Evolutionary conservation across 306 rosid genomes (phyloP).

Genomic region (Quercus agrifolia): DNA sequence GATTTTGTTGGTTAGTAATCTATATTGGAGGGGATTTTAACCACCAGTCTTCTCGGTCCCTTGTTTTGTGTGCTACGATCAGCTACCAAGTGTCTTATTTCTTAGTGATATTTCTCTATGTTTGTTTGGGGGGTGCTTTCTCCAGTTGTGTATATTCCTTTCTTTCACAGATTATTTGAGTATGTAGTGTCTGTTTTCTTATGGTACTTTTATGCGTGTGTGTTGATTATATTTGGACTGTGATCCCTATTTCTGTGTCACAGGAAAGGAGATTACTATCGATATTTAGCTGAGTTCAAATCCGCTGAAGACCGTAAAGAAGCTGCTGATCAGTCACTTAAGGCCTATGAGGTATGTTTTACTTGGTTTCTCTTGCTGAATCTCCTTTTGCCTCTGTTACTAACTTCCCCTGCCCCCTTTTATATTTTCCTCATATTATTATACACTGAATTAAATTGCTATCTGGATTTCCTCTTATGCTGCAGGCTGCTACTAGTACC

Average conservation of each 20-base stretch:
- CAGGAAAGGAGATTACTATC: conserved; percentile 55
- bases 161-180: not conserved
- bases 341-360: conserved; percentile 36
- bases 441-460: not conserved
- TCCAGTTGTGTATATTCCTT: not conserved
- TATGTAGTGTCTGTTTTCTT: not conserved
- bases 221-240: not conserved
- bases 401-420: not conserved
- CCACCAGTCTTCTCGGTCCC: not conserved
- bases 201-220: not conserved
- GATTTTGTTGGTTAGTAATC: not conserved
- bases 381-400: not conserved
- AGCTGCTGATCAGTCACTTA: conserved; percentile 44
- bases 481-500: conserved; percentile 31
- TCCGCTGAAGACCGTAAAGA: conserved; percentile 33
- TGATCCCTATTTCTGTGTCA: not conserved
- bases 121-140: not conserved
- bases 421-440: not conserved
- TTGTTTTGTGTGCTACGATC: not conserved
- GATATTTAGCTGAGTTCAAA: conserved; percentile 48
- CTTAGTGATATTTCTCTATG: not conserved
- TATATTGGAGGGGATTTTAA: not conserved
- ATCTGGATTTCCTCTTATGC: not conserved
- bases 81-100: too few species aligned
- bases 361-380: conserved; percentile 9